These are phyloP conservation scores for Vicia sativa DNA, from an alignment of 306 rosid genomes.

Conservation along the genomic window DNA sequence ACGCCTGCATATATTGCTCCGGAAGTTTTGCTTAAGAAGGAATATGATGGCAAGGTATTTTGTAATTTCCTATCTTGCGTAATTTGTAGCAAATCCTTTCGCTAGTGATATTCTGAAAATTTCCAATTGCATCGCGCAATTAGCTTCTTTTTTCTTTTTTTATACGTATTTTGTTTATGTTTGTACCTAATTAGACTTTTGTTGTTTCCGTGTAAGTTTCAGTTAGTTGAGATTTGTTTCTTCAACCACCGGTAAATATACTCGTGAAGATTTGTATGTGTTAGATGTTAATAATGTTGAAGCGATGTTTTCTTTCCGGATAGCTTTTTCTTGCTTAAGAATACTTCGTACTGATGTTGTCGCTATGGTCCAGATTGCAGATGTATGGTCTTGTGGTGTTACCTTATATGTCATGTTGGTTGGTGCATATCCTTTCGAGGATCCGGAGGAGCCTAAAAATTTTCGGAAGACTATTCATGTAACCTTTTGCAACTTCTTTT, in stretches of 20 bases:
- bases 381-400: slow-evolving; percentile 99
- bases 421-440: slow-evolving; percentile 96
- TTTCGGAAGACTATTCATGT: slow-evolving; percentile 92
- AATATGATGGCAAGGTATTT: slow-evolving; percentile 95
- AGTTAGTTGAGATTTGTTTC: slow-evolving; percentile 12
- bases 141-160: not conserved
- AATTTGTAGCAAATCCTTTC: no score
- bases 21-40: slow-evolving; percentile 89
- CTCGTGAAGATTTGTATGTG: not conserved
- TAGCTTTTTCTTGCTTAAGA: slow-evolving; percentile 13
- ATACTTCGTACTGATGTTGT: slow-evolving; percentile 10
- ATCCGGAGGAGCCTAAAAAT: slow-evolving; percentile 91
- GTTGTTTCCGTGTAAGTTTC: not conserved
- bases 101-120: slow-evolving; percentile 9
- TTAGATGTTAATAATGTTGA: not conserved
- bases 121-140: not conserved
- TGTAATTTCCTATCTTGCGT: no score
- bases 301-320: not conserved
- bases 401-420: slow-evolving; percentile 97
- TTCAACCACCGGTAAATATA: not conserved
- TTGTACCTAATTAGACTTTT: slow-evolving; percentile 3
- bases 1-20: slow-evolving; percentile 99
- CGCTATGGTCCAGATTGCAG: slow-evolving; percentile 70
- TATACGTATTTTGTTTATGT: slow-evolving; percentile 1
- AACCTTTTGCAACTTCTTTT: slow-evolving; percentile 30